Conservation (phyloP, 2,329 filamentous ascomycete species). For the Talaromyces atroroseus region DNA sequence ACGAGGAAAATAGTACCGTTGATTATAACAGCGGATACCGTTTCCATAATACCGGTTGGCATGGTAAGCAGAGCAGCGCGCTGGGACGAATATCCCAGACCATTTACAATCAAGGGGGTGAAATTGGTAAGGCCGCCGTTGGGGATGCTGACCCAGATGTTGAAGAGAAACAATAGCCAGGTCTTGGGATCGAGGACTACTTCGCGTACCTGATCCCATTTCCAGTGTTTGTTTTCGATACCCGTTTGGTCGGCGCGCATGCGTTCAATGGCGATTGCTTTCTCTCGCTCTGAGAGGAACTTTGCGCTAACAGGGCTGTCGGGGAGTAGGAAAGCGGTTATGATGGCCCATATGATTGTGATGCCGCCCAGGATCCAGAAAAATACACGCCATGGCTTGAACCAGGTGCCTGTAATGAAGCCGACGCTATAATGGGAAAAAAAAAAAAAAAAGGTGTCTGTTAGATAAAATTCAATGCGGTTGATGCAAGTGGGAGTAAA, state of each 20-base stretch:
- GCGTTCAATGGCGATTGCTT: not conserved
- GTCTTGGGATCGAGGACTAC: not conserved
- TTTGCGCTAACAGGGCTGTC: not conserved
- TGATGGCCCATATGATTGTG: not conserved
- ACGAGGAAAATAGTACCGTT: not conserved
- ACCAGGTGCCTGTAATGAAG: not conserved
- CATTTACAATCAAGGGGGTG: constrained; percentile 54
- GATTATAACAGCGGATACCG: constrained; percentile 33
- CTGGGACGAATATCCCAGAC: constrained; percentile 49
- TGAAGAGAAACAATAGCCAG: constrained; percentile 27
- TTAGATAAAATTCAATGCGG: no score
- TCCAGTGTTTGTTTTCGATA: constrained; percentile 1
- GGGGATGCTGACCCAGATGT: not conserved
- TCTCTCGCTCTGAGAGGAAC: not conserved
- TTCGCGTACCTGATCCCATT: not conserved
- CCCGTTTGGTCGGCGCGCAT: not conserved
- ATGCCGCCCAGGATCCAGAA: not conserved
- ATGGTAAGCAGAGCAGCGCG: constrained; percentile 16
- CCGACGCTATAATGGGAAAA: not conserved
- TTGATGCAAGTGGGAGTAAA: no score
- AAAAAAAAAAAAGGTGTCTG: no score
- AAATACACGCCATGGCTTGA: not conserved
- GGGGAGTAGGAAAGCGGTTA: not conserved
- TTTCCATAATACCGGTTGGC: constrained; percentile 43
- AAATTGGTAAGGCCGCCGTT: constrained; percentile 51